Conservation (phyloP, 257 asterid genomes). For the Solanum chmielewskii region DNA sequence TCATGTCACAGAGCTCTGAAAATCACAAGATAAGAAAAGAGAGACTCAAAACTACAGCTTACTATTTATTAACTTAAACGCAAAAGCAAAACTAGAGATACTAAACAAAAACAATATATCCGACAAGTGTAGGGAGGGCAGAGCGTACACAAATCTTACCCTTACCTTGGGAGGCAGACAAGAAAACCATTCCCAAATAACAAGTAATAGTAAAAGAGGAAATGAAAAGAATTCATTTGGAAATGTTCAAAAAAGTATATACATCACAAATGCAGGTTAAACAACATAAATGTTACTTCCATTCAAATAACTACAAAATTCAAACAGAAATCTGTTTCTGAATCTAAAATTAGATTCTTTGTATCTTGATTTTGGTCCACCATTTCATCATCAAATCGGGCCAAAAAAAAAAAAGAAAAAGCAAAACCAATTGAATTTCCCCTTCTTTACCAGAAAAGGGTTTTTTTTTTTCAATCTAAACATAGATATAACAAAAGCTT, state of each 20-base stretch:
- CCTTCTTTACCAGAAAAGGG: background rate
- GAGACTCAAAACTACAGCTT: background rate
- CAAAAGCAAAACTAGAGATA: background rate
- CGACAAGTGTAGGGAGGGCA: background rate
- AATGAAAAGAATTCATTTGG: background rate
- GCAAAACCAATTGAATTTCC: background rate
- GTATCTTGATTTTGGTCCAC: background rate
- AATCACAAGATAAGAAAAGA: background rate
- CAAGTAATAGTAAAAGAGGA: background rate
- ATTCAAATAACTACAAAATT: background rate
- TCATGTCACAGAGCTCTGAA: slow-evolving; percentile 19
- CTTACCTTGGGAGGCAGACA: background rate
- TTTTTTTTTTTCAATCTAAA: background rate
- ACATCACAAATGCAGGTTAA: background rate
- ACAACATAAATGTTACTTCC: background rate
- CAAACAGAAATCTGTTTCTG: background rate
- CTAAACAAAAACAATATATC: background rate
- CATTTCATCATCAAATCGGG: background rate
- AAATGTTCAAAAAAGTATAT: background rate
- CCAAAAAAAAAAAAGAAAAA: too few relatives aligned
- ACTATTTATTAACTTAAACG: background rate
- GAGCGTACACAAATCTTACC: too few relatives aligned
- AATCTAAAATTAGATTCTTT: background rate
- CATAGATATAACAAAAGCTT: background rate
- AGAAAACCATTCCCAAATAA: background rate